phyloP scores from a whole-genome alignment of 495 filamentous ascomycete genomes.

The Penicilliopsis zonata region DNA sequence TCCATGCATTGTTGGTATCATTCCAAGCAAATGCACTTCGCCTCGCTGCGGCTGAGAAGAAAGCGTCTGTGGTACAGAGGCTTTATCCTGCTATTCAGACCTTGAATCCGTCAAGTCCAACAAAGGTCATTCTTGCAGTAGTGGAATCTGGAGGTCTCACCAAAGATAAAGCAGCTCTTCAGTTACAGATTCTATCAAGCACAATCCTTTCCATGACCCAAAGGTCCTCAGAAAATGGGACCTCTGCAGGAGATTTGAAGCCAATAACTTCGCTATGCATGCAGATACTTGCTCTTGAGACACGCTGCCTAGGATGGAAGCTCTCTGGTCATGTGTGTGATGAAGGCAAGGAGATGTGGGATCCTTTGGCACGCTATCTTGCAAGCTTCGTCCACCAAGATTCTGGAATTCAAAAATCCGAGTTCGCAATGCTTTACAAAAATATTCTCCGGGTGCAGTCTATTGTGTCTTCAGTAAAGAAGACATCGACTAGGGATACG shows the following conservation, averaged over 20 bases:
- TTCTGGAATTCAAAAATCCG: conserved; percentile 23
- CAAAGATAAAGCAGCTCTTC: conserved; percentile 48
- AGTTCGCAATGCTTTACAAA: conserved; percentile 27
- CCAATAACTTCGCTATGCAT: conserved; percentile 49
- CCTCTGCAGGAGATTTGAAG: conserved; percentile 37
- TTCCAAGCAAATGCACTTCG: conserved; percentile 38
- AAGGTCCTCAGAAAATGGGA: conserved; percentile 19
- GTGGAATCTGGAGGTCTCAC: conserved; percentile 31
- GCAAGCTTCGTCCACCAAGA: conserved; percentile 45
- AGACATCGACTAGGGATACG: conserved; percentile 12
- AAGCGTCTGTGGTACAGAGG: conserved; percentile 39
- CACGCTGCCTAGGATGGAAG: conserved; percentile 58
- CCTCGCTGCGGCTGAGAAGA: conserved; percentile 29
- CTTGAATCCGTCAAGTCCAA: conserved; percentile 47
- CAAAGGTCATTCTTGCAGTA: conserved; percentile 44
- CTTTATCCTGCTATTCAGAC: conserved; percentile 29
- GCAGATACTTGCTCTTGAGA: conserved; percentile 55
- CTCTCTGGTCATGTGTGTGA: conserved; percentile 58
- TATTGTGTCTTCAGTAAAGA: conserved; percentile 15
- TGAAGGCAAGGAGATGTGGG: conserved; percentile 53
- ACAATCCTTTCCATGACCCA: conserved; percentile 44
- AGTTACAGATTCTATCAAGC: conserved; percentile 61
- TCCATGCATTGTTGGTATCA: conserved; percentile 23
- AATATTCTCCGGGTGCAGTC: conserved; percentile 28
- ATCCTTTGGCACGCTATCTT: conserved; percentile 57